Base-by-base conservation (phyloP, 2,329 filamentous ascomycete species). In the Claviceps humidiphila region DNA sequence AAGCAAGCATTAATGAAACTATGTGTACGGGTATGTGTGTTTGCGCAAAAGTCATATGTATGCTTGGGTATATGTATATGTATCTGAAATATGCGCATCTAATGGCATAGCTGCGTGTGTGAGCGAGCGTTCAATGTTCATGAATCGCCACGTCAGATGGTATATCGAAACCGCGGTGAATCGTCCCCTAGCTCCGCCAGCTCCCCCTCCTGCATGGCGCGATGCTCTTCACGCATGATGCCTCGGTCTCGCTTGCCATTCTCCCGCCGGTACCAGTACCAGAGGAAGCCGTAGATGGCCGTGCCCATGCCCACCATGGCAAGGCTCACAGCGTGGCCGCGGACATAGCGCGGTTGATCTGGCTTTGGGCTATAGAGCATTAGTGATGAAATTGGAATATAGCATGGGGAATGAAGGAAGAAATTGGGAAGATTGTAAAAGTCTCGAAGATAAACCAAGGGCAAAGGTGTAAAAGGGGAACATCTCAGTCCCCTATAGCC, bases 311-410 rank as follows among this genome's bases (percentile, higher is more conserved):
- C 77, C 0, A 82, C 78, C 65, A 84, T 69, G 26, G 72, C 70
- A 46, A 84, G 66, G 3, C 78, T 81, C 9, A 82, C 71, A 1
- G 78, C 80, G 59, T 85, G 81, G 5, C 82, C 82, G 38, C 72
- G 71, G 40, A 79, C 68, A 60, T 79, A 85, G n/a, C 77, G 72
- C 1, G 80, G 80, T 1, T 64, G 71, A 48, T 81, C 77, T 0
- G 54, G 52, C 13, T 62, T 68, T 4, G 72, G 68, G 57, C 74
- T 76, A 44, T 8, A 26, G n/a, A n/a, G 26, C 30, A 26, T 46
- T 13, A 46, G 43, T 5, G 2, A 9, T 8, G 7, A 17, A 17
- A 20, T 41, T 11, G 6, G n/a, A 17, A n/a, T 20, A 2, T n/a
- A n/a, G 5, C 13, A 5, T 14, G 11, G 5, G 11, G 4, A 7